Percentiles rank a stretch among this genome's conserved stretches.
Conservation (phyloP, 169 alveolate genomes). For the Eimeria brunetti region DNA sequence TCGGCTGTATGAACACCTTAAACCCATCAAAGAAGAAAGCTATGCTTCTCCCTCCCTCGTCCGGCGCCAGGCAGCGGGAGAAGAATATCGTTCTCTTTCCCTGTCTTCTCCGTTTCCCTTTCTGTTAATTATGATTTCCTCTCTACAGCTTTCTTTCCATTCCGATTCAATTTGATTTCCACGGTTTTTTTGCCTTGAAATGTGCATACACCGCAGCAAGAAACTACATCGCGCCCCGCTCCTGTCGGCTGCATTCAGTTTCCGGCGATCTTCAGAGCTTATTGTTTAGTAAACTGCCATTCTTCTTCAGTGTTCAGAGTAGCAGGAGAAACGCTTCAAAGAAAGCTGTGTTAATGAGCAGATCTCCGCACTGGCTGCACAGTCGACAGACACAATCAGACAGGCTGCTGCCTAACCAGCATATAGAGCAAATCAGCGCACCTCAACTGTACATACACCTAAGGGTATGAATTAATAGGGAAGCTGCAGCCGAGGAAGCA, state of each 20-base stretch:
- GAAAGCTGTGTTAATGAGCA: background rate
- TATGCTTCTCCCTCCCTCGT: background rate
- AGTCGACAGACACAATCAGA: background rate
- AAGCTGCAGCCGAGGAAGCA: no score
- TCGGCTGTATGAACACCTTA: background rate
- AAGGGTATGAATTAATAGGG: no score
- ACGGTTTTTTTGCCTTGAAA: background rate
- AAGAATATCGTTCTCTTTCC: background rate
- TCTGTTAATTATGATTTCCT: background rate
- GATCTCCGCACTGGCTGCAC: background rate
- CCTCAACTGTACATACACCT: no score
- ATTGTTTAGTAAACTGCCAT: background rate
- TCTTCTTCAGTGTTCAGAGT: background rate
- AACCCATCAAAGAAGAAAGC: background rate
- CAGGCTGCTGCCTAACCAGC: background rate
- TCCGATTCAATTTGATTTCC: background rate
- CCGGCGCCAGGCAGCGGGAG: background rate
- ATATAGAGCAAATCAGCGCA: no score
- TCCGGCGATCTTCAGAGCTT: background rate
- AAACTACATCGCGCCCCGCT: background rate
- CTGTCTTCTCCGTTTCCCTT: background rate
- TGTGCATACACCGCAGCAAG: background rate
- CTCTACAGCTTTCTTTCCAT: background rate
- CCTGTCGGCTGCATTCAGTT: constrained; percentile 7
- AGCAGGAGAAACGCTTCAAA: background rate